Evolutionary conservation across 2,329 filamentous ascomycete genomes (phyloP), one percentile per base, ranked within the genome.

Genomic region (Sporothrix protearum): DNA sequence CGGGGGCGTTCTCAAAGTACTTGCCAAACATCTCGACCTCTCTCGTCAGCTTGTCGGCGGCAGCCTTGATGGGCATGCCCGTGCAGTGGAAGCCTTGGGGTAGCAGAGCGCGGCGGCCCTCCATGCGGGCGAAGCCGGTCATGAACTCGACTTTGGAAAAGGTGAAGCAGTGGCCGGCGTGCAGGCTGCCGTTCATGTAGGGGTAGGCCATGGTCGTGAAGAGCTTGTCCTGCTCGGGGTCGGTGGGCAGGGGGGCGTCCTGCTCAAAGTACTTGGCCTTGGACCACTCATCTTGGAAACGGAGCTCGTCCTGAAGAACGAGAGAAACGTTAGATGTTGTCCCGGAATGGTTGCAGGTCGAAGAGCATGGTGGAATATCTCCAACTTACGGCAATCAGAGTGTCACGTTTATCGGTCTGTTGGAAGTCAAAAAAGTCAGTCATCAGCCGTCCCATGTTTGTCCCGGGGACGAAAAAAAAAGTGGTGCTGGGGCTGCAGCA

Each of bases 11-110:
- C 71, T 89, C 87, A 74, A 98, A 98, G 78, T 94, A 89, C 79
- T 91, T 83, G 28, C 96, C 96, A 78, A 98, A 99, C 83, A 91
- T 85, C 81, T 92, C 89, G 71, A 98, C 91, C 82, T 99, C 96
- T 74, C 93, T 89, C 72, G 91, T 89, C 61, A 99, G 88, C 85
- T 98, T 98, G 85, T 99, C 74, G 70, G 96, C 94, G 78, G 93
- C 96, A 6, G 96, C 94, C 83, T 97, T 97, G 85, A 99, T 99
- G 61, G 94, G 94, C 91, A 99, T 96, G 77, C 96, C 96, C 0
- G 95, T 98, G 83, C 92, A 93, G 85, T 99, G 96, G 84, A 94
- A 99, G 42, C 95, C 96, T 78, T 96, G 91, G 71, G 96, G 96
- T 80, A 96, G 97, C 69, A 98, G 85, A 71, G 91, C 86, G 69